Percentiles rank a stretch among this genome's conserved stretches.
Conservation (phyloP, 1,139 yeast genomes). For the Ashbya aceris region DNA sequence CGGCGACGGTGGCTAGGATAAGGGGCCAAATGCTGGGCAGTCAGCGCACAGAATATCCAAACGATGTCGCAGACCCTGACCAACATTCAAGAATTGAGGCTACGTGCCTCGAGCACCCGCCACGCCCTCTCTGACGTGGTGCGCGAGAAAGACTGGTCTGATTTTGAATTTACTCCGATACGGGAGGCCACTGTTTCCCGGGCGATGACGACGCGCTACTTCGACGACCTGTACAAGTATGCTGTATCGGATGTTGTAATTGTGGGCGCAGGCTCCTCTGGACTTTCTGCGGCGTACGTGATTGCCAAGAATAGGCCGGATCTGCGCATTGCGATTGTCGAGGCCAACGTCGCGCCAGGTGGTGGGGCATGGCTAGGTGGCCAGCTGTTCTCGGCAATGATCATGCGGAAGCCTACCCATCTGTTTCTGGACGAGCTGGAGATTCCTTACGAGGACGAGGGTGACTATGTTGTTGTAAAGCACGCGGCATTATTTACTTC, state of each 20-base stretch:
- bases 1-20: background rate
- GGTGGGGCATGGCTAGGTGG: conserved; percentile 82
- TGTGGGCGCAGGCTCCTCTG: conserved; percentile 75
- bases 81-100: background rate
- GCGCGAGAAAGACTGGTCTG: conserved; percentile 47
- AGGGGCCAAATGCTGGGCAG: background rate
- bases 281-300: conserved; percentile 65
- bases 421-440: conserved; percentile 56
- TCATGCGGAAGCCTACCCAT: conserved; percentile 70
- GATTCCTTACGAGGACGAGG: conserved; percentile 67
- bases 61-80: background rate
- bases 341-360: conserved; percentile 68
- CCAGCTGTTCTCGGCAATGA: conserved; percentile 73
- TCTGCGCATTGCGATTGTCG: conserved; percentile 64
- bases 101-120: background rate
- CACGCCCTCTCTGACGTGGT: conserved; percentile 34
- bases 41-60: background rate
- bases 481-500: conserved; percentile 76
- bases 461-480: conserved; percentile 70
- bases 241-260: conserved; percentile 70
- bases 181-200: conserved; percentile 76
- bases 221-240: conserved; percentile 62
- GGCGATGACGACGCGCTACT: conserved; percentile 73
- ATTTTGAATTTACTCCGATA: conserved; percentile 60
- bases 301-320: conserved; percentile 71